Percentiles rank a stretch among this genome's conserved stretches.
Conservation (phyloP, 352 stramenopile genomes). For the Phytophthora fragariaefolia region DNA sequence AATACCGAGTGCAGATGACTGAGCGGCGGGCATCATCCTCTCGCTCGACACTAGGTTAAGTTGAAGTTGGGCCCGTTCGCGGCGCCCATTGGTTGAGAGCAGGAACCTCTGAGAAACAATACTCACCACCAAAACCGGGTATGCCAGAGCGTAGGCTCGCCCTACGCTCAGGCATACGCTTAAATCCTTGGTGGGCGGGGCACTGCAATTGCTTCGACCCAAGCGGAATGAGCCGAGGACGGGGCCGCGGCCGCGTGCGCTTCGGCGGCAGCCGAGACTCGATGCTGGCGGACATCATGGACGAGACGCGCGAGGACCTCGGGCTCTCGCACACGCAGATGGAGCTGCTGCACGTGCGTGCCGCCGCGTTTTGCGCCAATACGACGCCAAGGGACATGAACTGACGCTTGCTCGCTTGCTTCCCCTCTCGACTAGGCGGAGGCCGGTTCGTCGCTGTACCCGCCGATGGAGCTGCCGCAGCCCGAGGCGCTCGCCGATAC, state of each 20-base stretch:
- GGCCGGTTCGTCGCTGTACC: constrained; percentile 56
- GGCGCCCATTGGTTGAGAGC: constrained; percentile 12
- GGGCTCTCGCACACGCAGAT: constrained; percentile 75
- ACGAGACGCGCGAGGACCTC: constrained; percentile 76
- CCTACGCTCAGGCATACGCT: constrained; percentile 9
- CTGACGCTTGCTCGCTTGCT: constrained; percentile 1
- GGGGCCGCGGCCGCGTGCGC: constrained; percentile 67
- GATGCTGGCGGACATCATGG: constrained; percentile 68
- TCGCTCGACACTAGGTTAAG: neutral
- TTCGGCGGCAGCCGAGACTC: constrained; percentile 78
- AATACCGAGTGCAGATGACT: constrained; percentile 22
- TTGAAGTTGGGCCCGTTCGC: constrained; percentile 19
- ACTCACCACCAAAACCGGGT: neutral
- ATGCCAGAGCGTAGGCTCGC: neutral
- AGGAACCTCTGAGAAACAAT: neutral
- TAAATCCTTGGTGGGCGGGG: constrained; percentile 32
- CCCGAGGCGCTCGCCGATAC: constrained; percentile 60
- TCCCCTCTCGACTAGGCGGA: constrained; percentile 44
- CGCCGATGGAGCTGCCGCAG: constrained; percentile 66
- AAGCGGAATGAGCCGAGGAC: constrained; percentile 63
- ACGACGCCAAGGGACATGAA: too few species aligned
- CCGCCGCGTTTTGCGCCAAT: neutral
- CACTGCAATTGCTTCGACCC: neutral
- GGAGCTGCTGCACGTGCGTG: constrained; percentile 67
- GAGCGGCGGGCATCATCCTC: neutral